Evolutionary conservation across 1,284 basidiomycete genomes (phyloP).

Genomic region (Inonotus hispidus): DNA sequence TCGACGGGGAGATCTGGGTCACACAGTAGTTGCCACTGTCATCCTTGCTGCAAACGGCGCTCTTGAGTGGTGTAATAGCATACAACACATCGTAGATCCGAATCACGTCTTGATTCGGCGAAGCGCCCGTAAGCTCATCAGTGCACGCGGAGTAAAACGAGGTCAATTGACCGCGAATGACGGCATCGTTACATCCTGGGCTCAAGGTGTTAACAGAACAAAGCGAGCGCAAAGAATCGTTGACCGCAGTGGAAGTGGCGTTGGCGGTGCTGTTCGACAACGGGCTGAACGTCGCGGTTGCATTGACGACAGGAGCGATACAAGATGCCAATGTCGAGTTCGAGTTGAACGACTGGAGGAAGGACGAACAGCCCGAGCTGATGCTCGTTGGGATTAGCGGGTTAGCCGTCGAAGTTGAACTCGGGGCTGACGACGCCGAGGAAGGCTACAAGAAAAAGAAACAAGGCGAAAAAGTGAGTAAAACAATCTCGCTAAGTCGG

Average conservation of each 20-base stretch:
- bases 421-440: constrained; percentile 29
- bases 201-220: constrained; percentile 39
- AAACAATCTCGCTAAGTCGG: constrained; percentile 4
- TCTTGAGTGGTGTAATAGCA: constrained; percentile 55
- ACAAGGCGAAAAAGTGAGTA: constrained; percentile 1
- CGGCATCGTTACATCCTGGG: constrained; percentile 50
- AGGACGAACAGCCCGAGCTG: constrained; percentile 51
- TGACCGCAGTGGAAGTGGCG: constrained; percentile 43
- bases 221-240: constrained; percentile 48
- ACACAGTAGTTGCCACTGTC: constrained; percentile 67
- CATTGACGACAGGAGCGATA: constrained; percentile 56
- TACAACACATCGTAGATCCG: constrained; percentile 77
- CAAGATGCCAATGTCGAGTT: constrained; percentile 57
- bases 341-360: constrained; percentile 58
- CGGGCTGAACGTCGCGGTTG: constrained; percentile 58
- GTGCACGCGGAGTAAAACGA: constrained; percentile 67
- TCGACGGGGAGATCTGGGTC: constrained; percentile 33
- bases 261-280: constrained; percentile 34
- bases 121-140: constrained; percentile 54
- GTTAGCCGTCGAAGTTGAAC: constrained; percentile 30
- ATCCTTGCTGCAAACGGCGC: constrained; percentile 71
- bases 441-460: constrained; percentile 23
- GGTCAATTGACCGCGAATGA: constrained; percentile 57
- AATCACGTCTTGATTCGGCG: constrained; percentile 45
- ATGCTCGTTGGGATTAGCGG: constrained; percentile 62